Evolutionary conservation across 805 yeast species (phyloP), one percentile per base, ranked within the genome.

Genomic region (Hanseniaspora clermontiae): DNA sequence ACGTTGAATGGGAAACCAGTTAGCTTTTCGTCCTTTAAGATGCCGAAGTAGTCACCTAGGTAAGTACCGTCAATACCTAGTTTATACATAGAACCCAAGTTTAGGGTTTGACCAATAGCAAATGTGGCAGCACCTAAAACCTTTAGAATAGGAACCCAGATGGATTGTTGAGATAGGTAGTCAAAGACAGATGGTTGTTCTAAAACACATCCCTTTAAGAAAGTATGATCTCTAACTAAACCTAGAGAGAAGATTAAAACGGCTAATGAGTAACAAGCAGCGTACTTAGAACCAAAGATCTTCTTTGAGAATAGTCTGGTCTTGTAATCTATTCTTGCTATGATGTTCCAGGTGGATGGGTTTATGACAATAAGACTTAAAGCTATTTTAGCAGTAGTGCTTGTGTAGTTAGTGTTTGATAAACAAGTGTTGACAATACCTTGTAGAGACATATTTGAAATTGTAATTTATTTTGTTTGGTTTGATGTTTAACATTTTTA

Each of bases 21-120:
- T 59, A 93, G 96, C 66, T 95, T 79, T 61, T 86, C 79, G 60
- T 83, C 82, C 93, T 91, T 93, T 63, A 93, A 77, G 64, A 93
- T 90, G 1, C 97, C 97, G 70, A 93, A 93, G 72, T 93, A 95
- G 70, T 93, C 98, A 45, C 98, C 98, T 59, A 93, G 72, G 66
- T 93, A 93, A 11, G 98, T 93, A 27, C 98, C 98, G 14, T 96
- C 91, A 59, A 93, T 80, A 27, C 98, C 98, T 61, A 93, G 76
- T 14, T 84, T 84, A 73, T 81, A 91, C 97, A 93, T 91, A 24
- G 96, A 87, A 34, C 82, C 71, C 36, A 85, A 61, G 2, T 90
- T 97, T 54, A 93, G 78, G 10, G 87, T 70, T 62, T 90, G 89
- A 24, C 98, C 98, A 51, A 75, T 67, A 1, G 69, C 79, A 61